These are phyloP conservation scores for Candida glucosophila DNA, from an alignment of 1,139 yeast species.

Conservation along the genomic window DNA sequence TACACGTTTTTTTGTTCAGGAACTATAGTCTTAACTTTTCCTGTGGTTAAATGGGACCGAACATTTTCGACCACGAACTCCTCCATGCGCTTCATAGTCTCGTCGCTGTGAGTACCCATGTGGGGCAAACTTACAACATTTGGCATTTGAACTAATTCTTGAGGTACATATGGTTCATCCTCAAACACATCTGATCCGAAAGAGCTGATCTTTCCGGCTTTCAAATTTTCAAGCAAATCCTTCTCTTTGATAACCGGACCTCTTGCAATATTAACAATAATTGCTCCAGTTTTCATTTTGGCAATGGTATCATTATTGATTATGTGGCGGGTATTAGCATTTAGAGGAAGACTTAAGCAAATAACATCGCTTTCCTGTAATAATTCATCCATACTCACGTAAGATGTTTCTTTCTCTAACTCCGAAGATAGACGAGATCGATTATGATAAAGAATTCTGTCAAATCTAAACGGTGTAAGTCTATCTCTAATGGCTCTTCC, in stretches of 20 bases:
- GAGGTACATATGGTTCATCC: constrained; percentile 64
- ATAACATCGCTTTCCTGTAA: constrained; percentile 47
- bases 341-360: constrained; percentile 56
- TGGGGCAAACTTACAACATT: constrained; percentile 68
- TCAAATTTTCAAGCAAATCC: constrained; percentile 52
- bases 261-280: constrained; percentile 62
- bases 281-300: constrained; percentile 58
- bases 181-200: constrained; percentile 84
- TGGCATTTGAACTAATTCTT: constrained; percentile 45
- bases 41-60: constrained; percentile 36
- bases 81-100: constrained; percentile 52
- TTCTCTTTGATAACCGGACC: constrained; percentile 71
- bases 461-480: constrained; percentile 57
- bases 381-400: constrained; percentile 49
- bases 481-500: constrained; percentile 62
- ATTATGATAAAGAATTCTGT: constrained; percentile 51
- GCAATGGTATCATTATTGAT: constrained; percentile 42
- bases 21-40: constrained; percentile 57
- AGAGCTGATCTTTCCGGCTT: constrained; percentile 60
- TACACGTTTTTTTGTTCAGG: constrained; percentile 44
- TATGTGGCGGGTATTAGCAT: constrained; percentile 49
- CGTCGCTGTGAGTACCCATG: constrained; percentile 70
- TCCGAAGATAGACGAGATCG: constrained; percentile 45
- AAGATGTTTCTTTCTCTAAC: constrained; percentile 49
- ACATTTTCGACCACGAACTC: constrained; percentile 44